Base-by-base conservation (phyloP, 139 green algal genomes). In the Desmodesmus armatus region DNA sequence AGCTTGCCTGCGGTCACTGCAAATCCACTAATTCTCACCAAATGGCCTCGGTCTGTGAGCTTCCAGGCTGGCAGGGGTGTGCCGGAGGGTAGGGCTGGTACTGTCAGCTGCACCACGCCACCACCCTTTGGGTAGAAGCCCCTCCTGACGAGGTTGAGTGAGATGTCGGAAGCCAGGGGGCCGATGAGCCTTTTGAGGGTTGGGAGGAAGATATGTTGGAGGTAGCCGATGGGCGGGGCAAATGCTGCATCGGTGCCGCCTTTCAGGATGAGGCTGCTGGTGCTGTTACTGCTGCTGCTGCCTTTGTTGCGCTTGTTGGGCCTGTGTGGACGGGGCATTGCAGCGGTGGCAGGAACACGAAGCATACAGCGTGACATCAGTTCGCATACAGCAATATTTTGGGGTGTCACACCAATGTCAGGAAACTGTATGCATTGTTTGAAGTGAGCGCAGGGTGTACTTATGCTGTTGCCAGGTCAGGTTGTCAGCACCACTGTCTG, bases 61-160 rank as follows among this genome's bases (percentile, higher is more conserved):
- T 91, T 25, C 5, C 96, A 65, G 9, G 91, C 63, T 4, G 93
- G 94, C 53, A 97, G 82, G 23, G 73, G 25, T 7, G 47, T 51
- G 17, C 89, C 88, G 0, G 69, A 33, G 0, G 88, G 41, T 55
- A 97, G 89, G 17, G 74, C 37, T 27, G 40, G 43, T 35, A 77
- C 80, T 37, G 40, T 27, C 35, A 51, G 2, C 35, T 19, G 6
- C 58, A 75, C 5, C 77, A 88, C 53, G 6, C 95, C 95, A 13
- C 92, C 91, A 35, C 95, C 95, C 19, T 84, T 89, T 3, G 95
- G 95, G 77, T 93, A 96, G 88, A 97, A 97, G 5, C 95, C 95
- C 0, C 93, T 82, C 23, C 90, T 74, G 7, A 87, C 33, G 7
- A 95, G 70, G 19, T 85, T 33, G 75, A 97, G 49, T 58, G 88